phyloP scores from a whole-genome alignment of 306 rosid species.

The Cyclanthera cordifolia region DNA sequence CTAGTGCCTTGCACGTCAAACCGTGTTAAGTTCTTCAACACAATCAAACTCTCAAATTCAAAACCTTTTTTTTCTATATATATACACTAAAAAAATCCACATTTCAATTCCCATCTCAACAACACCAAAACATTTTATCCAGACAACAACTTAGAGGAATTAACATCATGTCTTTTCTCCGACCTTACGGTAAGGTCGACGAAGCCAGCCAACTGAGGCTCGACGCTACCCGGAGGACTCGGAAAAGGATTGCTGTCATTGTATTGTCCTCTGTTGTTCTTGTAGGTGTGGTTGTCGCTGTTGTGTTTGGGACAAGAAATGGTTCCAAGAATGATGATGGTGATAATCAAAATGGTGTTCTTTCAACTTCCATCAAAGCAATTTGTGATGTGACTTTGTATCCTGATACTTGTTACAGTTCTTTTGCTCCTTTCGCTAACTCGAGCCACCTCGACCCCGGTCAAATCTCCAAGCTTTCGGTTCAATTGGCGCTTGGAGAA shows the following conservation, averaged over 20 bases:
- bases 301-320: constrained; percentile 26
- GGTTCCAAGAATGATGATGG: constrained; percentile 13
- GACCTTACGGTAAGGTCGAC: constrained; percentile 40
- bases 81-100: not conserved
- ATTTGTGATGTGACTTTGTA: constrained; percentile 57
- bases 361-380: constrained; percentile 42
- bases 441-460: constrained; percentile 34
- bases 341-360: not conserved
- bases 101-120: not conserved
- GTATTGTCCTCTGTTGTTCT: constrained; percentile 37
- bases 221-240: constrained; percentile 31
- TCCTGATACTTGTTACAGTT: constrained; percentile 36
- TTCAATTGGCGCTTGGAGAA: constrained; percentile 35
- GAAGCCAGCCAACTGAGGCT: constrained; percentile 40
- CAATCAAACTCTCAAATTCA: not conserved
- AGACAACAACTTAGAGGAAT: not conserved
- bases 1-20: not conserved
- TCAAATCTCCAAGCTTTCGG: constrained; percentile 33
- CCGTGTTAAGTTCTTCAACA: not conserved
- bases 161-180: constrained; percentile 26
- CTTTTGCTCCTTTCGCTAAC: constrained; percentile 26
- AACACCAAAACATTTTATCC: not conserved
- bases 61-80: not conserved
- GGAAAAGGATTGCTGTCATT: constrained; percentile 44
- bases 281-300: constrained; percentile 28